Evolutionary conservation across 257 asterid species (phyloP).

Genomic region (Solanum paucissectum): DNA sequence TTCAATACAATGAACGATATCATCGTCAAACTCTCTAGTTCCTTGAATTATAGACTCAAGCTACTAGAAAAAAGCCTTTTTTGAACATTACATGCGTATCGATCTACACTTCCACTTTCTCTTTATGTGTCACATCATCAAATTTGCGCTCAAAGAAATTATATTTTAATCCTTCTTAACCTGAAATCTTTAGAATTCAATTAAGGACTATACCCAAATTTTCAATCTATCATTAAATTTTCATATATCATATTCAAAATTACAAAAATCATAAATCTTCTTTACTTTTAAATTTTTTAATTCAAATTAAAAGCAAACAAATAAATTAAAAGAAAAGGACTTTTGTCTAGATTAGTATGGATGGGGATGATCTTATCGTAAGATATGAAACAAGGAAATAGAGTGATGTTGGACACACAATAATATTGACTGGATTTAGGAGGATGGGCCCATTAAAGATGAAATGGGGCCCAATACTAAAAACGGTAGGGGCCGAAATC

Average conservation of each 20-base stretch:
- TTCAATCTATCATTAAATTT: not conserved
- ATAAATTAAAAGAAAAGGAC: not conserved
- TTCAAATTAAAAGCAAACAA: rapidly evolving
- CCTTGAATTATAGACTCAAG: not conserved
- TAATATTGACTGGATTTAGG: not conserved
- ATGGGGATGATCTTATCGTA: not conserved
- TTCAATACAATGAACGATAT: not conserved
- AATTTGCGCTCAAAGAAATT: not conserved
- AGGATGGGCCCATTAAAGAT: not conserved
- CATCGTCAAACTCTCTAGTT: not conserved
- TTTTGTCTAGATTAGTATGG: not conserved
- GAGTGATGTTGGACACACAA: not conserved
- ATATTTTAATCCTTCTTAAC: not conserved
- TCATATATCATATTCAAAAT: not conserved
- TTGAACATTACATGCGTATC: not conserved
- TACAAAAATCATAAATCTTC: not conserved
- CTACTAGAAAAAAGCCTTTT: not conserved
- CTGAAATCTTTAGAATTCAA: not conserved
- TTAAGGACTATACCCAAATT: not conserved
- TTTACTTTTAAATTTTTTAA: not conserved
- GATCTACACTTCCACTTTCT: not conserved
- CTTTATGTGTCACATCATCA: not conserved
- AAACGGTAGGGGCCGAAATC: not conserved
- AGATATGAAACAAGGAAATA: not conserved
- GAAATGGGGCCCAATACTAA: not conserved